A percentile compares a stretch with the other conserved stretches of the same genome.
Conservation (phyloP, 2,329 filamentous ascomycete genomes). For the Xylaria sp. region DNA sequence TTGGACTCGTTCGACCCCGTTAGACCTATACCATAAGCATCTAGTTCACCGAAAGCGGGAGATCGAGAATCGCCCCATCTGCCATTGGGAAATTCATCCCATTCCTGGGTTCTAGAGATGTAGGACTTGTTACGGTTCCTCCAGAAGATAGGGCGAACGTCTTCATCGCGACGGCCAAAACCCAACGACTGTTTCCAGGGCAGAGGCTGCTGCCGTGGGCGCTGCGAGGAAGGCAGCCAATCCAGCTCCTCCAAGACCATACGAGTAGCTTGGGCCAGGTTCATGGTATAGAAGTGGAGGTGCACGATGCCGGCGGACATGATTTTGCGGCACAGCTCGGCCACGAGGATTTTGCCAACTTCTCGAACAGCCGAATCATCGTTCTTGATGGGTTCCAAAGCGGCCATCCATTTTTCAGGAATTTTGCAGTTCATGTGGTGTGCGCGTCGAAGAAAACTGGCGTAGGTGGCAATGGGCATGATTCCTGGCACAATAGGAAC, state of each 20-base stretch:
- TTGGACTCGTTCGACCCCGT: conserved; percentile 97
- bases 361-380: conserved; percentile 92
- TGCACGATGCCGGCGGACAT: conserved; percentile 83
- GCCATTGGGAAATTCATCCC: conserved; percentile 99
- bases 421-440: conserved; percentile 90
- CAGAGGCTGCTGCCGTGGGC: conserved; percentile 84
- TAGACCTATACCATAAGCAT: conserved; percentile 91
- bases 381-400: conserved; percentile 92
- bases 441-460: conserved; percentile 86
- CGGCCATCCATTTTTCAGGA: conserved; percentile 79
- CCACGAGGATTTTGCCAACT: conserved; percentile 84
- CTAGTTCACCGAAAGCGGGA: conserved; percentile 92
- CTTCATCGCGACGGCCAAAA: conserved; percentile 86
- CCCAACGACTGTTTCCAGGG: conserved; percentile 96
- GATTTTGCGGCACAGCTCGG: conserved; percentile 87
- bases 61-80: conserved; percentile 98
- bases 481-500: conserved; percentile 87
- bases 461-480: conserved; percentile 96
- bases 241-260: conserved; percentile 92
- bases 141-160: conserved; percentile 98
- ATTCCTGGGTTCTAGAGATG: conserved; percentile 92
- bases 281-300: conserved; percentile 99
- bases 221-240: conserved; percentile 77
- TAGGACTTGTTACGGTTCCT: conserved; percentile 96
- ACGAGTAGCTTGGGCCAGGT: conserved; percentile 89